Base-by-base conservation (phyloP, 2,329 filamentous ascomycete genomes). In the Aureobasidium sp. region DNA sequence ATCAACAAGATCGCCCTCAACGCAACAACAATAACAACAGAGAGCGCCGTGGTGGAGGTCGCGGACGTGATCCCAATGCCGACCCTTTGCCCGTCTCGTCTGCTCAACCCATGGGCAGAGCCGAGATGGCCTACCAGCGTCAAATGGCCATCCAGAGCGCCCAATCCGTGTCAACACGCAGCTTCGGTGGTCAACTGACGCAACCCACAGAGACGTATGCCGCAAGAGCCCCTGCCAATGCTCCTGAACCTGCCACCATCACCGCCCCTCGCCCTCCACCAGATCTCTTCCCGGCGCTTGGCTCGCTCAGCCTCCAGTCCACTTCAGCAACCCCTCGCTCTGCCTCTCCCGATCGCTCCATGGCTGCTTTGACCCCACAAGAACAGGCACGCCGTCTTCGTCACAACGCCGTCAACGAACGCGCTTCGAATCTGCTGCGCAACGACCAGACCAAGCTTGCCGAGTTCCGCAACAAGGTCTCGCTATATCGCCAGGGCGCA, bases 61-160 rank as follows among this genome's bases (percentile, higher is more conserved):
- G 88, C 60, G 90, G 90, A 21, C 81, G 90, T 38, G 90, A 96
- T 68, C 90, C 90, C 2, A 95, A 95, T 67, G 79, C 86, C 0
- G 90, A 96, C 59, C 78, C 86, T 17, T 70, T 91, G 21, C 86
- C 89, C 3, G 74, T 80, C 5, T 87, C 86, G 27, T 88, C 86
- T 52, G 85, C 87, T 1, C 88, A 93, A 59, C 84, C 89, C 1
- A 68, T 96, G 64, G 80, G 87, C 44, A 77, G 93, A 64, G 93
- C 94, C 58, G 89, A 97, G 68, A 73, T 95, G 50, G 91, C 93
- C 2, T 95, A 89, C 67, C 91, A 97, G 64, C 79, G 93, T 47
- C 89, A 95, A 63, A 83, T 95, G 76, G 90, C 90, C 35, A 89
- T 97, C 45, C 90, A 95, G 61, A 90, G 84, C 45, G 85, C 89